Evolutionary conservation across 2,329 filamentous ascomycete species (phyloP), one percentile per base, ranked within the genome.

Genomic region (Pseudocercospora eumusae): DNA sequence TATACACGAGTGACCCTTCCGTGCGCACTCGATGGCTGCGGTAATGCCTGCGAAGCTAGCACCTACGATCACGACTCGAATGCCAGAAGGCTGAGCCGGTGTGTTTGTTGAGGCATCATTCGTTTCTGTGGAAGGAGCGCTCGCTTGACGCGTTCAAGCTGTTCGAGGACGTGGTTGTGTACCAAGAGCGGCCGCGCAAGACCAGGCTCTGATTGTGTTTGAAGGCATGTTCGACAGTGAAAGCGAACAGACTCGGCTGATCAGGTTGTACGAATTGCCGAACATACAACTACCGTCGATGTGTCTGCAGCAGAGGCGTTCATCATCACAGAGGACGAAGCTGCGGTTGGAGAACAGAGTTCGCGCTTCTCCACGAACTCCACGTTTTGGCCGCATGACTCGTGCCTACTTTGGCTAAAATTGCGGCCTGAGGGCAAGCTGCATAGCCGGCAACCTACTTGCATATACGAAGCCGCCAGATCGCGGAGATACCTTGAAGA

Each of bases 1-100:
- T 59, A 80, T 75, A 18, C 86, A 84, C 11, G 79, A 76, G 70
- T 87, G 86, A 15, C 86, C 86, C 65, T 87, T 83, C 15, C 84
- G 81, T 64, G 83, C 80, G 69, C 84, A 86, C 74, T 88, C 86
- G 64, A 88, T 85, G 45, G 85, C 85, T 18, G 85, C 83, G 6
- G 84, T 84, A 27, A 88, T 78, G 15, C 86, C 86, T 40, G 84
- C 86, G 62, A 88, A 87, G 20, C 85, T 86, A 75, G 78, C 79
- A 13, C 80, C 70, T 73, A 78, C 82, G 31, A 86, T 76, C 28
- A 84, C 76, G 2, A 85, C 81, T 57, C 82, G 83, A 69, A 85
- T 81, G 13, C 81, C 82, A 1, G 82, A 82, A 21, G 62, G 59
- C 21, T 53, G 13, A 1, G 20, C 53, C 2, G 28, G 13, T 11